Percentiles rank a stretch among this genome's conserved stretches.
Conservation (phyloP, 352 stramenopile genomes). For the Paralagenidium karlingii region DNA sequence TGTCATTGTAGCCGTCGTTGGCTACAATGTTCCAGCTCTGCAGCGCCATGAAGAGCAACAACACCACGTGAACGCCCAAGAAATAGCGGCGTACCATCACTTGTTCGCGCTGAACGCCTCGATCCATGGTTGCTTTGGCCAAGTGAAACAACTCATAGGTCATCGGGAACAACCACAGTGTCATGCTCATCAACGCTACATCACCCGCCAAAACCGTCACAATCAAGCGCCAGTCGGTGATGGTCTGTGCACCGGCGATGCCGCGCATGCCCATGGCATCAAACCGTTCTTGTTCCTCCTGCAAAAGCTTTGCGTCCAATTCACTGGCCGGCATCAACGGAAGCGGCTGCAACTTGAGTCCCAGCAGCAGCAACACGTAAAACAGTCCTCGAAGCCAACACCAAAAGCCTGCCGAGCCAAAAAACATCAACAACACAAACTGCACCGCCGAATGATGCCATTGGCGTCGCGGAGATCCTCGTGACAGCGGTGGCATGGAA, state of each 20-base stretch:
- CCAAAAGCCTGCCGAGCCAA: too few species aligned
- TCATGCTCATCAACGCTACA: conserved; percentile 22
- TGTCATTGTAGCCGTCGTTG: conserved; percentile 23
- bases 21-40: conserved; percentile 21
- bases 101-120: conserved; percentile 13
- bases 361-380: conserved; percentile 22
- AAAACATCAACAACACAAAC: too few species aligned
- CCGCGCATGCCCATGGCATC: conserved; percentile 23
- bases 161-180: conserved; percentile 37
- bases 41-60: conserved; percentile 19
- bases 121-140: conserved; percentile 22
- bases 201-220: conserved; percentile 24
- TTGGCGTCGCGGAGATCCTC: too few species aligned
- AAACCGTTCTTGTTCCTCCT: conserved; percentile 5
- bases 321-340: conserved; percentile 9
- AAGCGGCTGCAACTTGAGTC: too few species aligned
- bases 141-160: conserved; percentile 22
- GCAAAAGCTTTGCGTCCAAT: conserved; percentile 4
- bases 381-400: conserved; percentile 28
- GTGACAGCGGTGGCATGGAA: too few species aligned
- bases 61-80: conserved; percentile 22
- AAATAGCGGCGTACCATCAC: conserved; percentile 12
- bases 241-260: conserved; percentile 19
- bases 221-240: conserved; percentile 19
- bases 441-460: too few species aligned